These are phyloP conservation scores for Chlorella sp. DNA, from an alignment of 139 green algal species.

Conservation along the genomic window DNA sequence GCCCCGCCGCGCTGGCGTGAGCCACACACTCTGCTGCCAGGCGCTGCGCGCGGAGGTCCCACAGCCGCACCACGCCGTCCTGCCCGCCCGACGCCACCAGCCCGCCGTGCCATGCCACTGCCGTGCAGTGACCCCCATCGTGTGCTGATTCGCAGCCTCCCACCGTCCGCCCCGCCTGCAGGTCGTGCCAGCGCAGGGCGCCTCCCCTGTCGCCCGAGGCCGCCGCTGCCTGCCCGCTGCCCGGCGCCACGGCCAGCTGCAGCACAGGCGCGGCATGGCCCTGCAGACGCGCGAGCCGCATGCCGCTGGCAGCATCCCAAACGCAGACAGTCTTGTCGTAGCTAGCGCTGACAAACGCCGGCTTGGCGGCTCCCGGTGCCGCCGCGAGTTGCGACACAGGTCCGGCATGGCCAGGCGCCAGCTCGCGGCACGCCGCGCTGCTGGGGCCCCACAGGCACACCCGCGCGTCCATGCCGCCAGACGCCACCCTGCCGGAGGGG, in stretches of 20 bases:
- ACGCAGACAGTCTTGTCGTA: conserved; percentile 77
- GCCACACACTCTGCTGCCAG: neutral
- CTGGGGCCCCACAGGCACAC: conserved; percentile 73
- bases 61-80: conserved; percentile 52
- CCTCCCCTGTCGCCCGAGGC: conserved; percentile 69
- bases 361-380: neutral
- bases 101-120: conserved; percentile 54
- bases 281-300: conserved; percentile 37
- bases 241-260: conserved; percentile 20
- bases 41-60: neutral
- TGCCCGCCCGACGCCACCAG: conserved; percentile 57
- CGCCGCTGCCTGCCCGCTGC: neutral
- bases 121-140: conserved; percentile 78
- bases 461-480: conserved; percentile 74
- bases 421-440: conserved; percentile 34
- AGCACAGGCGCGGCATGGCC: conserved; percentile 56
- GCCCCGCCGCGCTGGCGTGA: neutral
- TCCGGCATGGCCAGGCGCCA: conserved; percentile 56
- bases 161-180: conserved; percentile 24
- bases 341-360: conserved; percentile 41
- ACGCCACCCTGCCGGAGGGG: conserved; percentile 64
- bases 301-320: conserved; percentile 20
- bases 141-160: conserved; percentile 52
- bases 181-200: conserved; percentile 62
- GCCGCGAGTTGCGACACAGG: conserved; percentile 54